Evolutionary conservation across 2,329 filamentous ascomycete species (phyloP).

Genomic region (Cladosporium sp.): DNA sequence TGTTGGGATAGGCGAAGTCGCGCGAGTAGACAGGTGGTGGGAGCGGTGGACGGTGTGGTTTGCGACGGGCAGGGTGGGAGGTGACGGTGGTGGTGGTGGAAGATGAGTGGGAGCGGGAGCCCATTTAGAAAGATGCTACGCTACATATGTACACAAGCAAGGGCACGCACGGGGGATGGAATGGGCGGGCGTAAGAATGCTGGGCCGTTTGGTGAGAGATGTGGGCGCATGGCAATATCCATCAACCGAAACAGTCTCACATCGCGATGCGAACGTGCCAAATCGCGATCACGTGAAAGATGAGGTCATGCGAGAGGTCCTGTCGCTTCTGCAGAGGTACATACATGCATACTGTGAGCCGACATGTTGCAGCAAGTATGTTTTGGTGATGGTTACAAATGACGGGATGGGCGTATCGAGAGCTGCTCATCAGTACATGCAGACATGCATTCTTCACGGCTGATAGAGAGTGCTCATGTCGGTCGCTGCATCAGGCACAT

Average conservation of each 20-base stretch:
- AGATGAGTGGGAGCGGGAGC: not conserved
- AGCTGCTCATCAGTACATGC: not conserved
- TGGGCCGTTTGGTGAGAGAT: not conserved
- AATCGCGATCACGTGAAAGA: not conserved
- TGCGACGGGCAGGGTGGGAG: slow-evolving; percentile 11
- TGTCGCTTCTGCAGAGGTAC: not conserved
- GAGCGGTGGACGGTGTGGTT: slow-evolving; percentile 23
- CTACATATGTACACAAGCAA: slow-evolving; percentile 16
- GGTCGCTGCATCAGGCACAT: not conserved
- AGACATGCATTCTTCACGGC: not conserved
- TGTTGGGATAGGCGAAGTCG: slow-evolving; percentile 50
- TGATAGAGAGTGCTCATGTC: not conserved
- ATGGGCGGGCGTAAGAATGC: slow-evolving; percentile 8
- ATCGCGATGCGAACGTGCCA: not conserved
- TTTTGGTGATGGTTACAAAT: not conserved
- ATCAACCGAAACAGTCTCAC: not conserved
- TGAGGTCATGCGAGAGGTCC: not conserved
- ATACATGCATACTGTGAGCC: too few relatives aligned
- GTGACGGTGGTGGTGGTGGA: not conserved
- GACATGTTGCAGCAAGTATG: not conserved
- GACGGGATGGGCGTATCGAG: not conserved
- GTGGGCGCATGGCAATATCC: not conserved
- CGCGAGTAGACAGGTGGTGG: slow-evolving; percentile 38
- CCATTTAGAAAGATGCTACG: not conserved
- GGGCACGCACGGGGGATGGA: slow-evolving; percentile 5